phyloP scores from a whole-genome alignment of 208 protist genomes.

The Trypanosoma brucei region DNA sequence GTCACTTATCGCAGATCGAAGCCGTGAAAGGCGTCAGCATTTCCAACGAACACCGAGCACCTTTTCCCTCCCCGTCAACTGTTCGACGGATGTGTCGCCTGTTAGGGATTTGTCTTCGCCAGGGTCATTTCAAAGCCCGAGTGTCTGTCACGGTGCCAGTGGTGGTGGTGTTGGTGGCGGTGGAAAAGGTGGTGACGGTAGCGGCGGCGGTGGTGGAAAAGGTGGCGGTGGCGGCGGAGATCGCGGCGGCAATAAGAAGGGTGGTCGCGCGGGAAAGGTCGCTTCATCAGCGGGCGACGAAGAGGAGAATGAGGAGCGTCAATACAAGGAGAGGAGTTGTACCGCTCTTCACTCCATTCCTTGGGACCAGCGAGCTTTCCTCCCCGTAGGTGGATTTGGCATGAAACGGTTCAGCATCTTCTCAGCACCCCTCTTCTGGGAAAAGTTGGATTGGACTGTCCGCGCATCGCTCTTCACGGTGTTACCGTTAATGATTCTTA shows the following conservation, averaged over 20 bases:
- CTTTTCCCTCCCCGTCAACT: conserved; percentile 2
- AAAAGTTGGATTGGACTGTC: conserved; percentile 86
- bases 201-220: conserved; percentile 32
- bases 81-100: conserved; percentile 11
- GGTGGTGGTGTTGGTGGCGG: conserved; percentile 20
- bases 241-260: conserved; percentile 10
- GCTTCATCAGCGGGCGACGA: conserved; percentile 35
- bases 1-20: conserved; percentile 12
- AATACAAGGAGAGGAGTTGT: conserved; percentile 48
- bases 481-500: conserved; percentile 83
- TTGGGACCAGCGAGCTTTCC: conserved; percentile 77
- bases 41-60: neutral
- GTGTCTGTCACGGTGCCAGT: conserved; percentile 17
- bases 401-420: conserved; percentile 75
- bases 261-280: conserved; percentile 20
- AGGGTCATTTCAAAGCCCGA: conserved; percentile 1
- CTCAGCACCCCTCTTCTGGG: conserved; percentile 83
- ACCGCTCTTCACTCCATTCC: conserved; percentile 86
- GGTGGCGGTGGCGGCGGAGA: conserved; percentile 22
- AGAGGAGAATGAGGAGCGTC: conserved; percentile 71
- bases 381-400: conserved; percentile 80
- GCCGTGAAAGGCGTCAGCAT: conserved; percentile 10
- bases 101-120: neutral
- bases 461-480: conserved; percentile 81
- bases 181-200: conserved; percentile 21